Evolutionary conservation across 2,329 filamentous ascomycete species (phyloP).

Genomic region (Pleurostoma richardsiae): DNA sequence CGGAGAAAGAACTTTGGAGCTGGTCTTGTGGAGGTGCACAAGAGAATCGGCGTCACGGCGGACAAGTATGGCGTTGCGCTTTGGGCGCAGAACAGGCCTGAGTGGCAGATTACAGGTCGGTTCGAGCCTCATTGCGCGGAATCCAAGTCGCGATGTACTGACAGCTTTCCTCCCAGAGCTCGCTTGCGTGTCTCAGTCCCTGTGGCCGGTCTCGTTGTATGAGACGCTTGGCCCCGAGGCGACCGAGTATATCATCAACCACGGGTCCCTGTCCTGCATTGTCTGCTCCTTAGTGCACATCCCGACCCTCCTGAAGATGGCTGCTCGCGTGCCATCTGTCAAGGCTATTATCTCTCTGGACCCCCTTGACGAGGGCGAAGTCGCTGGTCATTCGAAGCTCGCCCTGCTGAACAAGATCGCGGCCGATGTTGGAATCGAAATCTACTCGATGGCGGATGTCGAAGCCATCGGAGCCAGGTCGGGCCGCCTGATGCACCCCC

Average conservation of each 20-base stretch:
- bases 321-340: constrained; percentile 68
- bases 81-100: constrained; percentile 82
- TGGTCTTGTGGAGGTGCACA: constrained; percentile 78
- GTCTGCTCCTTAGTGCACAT: constrained; percentile 78
- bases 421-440: constrained; percentile 65
- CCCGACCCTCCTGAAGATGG: constrained; percentile 73
- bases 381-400: constrained; percentile 70
- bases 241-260: constrained; percentile 94
- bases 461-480: constrained; percentile 73
- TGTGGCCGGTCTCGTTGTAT: constrained; percentile 91
- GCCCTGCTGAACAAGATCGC: constrained; percentile 74
- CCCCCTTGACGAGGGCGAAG: constrained; percentile 73
- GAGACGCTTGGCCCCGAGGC: constrained; percentile 90
- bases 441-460: constrained; percentile 76
- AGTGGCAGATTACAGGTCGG: constrained; percentile 79
- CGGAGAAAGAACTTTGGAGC: constrained; percentile 80
- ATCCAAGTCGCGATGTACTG: neutral
- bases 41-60: constrained; percentile 61
- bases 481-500: constrained; percentile 65
- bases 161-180: constrained; percentile 53
- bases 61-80: constrained; percentile 71
- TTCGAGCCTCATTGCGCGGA: neutral
- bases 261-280: constrained; percentile 71
- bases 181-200: constrained; percentile 77
- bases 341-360: constrained; percentile 90